Conservation (phyloP, 371 early-diverging fungal species). For the Actinomucor elegans region DNA sequence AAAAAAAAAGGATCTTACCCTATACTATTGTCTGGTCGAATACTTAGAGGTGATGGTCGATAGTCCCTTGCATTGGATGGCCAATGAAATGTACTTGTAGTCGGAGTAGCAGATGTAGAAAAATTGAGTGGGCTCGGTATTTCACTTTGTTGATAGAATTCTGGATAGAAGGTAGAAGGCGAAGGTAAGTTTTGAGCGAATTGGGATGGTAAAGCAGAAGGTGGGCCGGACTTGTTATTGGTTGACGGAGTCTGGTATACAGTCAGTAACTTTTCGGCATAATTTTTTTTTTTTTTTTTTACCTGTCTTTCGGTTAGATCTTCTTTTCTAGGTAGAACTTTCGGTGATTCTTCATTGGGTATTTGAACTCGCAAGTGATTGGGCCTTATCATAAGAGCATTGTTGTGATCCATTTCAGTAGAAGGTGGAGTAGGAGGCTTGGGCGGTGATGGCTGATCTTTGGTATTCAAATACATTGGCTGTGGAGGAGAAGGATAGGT, state of each 20-base stretch:
- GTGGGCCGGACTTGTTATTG: no score
- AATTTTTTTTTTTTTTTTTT: no score
- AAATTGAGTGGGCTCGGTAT: slow-evolving; percentile 66
- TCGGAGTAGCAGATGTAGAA: slow-evolving; percentile 56
- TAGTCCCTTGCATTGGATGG: slow-evolving; percentile 43
- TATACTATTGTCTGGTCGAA: slow-evolving; percentile 7
- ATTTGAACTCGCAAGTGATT: slow-evolving; percentile 53
- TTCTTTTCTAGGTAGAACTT: no score
- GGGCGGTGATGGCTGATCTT: slow-evolving; percentile 9
- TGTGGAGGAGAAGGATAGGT: slow-evolving; percentile 30
- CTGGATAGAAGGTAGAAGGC: slow-evolving; percentile 74
- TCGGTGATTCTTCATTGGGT: slow-evolving; percentile 22
- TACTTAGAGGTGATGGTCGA: slow-evolving; percentile 25
- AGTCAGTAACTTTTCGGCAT: no score
- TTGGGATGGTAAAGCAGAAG: slow-evolving; percentile 43
- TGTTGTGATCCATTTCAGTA: neutral
- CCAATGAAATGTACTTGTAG: slow-evolving; percentile 61
- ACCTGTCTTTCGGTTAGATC: no score
- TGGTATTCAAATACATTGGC: slow-evolving; percentile 6
- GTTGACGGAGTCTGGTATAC: no score
- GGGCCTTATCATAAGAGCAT: slow-evolving; percentile 30
- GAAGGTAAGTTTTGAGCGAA: slow-evolving; percentile 79
- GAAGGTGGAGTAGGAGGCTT: slow-evolving; percentile 11
- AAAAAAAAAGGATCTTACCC: slow-evolving; percentile 3
- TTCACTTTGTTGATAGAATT: slow-evolving; percentile 69